Conservation (phyloP, 371 early-diverging fungal species). For the Umbelopsis sp. region DNA sequence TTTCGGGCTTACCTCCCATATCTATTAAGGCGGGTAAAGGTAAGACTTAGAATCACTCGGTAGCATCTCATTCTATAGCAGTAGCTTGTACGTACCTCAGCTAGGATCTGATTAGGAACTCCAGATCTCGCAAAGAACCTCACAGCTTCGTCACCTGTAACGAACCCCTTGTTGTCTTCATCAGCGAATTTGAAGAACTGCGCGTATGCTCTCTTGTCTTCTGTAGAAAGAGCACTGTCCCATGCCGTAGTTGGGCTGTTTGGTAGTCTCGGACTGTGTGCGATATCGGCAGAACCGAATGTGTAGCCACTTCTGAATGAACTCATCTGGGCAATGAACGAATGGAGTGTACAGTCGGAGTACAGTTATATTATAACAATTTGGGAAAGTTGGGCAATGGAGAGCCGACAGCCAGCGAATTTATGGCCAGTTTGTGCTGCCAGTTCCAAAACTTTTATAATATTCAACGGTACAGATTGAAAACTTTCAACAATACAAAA, state of each 20-base stretch:
- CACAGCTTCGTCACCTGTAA: constrained; percentile 80
- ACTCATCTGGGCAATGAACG: constrained; percentile 6
- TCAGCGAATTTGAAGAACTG: constrained; percentile 72
- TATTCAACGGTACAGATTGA: too few species aligned
- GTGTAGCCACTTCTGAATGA: constrained; percentile 5
- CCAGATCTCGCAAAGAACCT: constrained; percentile 83
- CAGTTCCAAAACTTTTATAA: too few species aligned
- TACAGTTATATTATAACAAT: not conserved
- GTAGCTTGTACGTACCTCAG: constrained; percentile 61
- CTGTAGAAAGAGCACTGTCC: constrained; percentile 58
- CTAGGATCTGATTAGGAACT: constrained; percentile 71
- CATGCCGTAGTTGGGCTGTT: constrained; percentile 24
- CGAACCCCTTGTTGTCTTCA: constrained; percentile 60
- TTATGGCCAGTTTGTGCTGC: too few species aligned
- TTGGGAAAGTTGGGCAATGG: too few species aligned
- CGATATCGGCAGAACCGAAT: not conserved
- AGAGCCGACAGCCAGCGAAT: too few species aligned
- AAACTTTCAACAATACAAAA: not conserved
- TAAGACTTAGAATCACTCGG: not conserved
- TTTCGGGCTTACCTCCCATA: constrained; percentile 64
- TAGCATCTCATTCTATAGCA: not conserved
- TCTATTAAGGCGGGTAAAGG: constrained; percentile 43
- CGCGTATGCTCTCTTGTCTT: constrained; percentile 69
- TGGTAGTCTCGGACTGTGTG: not conserved
- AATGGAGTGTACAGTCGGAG: constrained; percentile 8